These are phyloP conservation scores for Pilobolus umbonatus DNA, from an alignment of 192 early-diverging fungal genomes.

Conservation along the genomic window DNA sequence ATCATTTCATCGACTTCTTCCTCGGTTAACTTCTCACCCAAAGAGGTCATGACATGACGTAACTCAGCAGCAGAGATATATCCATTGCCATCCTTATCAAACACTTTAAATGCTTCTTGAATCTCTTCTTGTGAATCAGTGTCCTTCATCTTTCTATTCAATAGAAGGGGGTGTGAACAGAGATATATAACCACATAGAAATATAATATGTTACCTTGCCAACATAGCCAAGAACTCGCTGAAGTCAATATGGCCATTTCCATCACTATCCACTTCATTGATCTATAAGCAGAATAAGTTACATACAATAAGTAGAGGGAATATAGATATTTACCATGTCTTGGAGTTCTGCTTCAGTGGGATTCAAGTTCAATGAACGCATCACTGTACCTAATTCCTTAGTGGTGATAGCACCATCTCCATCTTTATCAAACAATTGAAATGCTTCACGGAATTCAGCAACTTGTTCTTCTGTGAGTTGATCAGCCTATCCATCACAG, in stretches of 20 bases:
- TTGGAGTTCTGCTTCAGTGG: slow-evolving; percentile 88
- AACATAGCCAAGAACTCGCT: slow-evolving; percentile 93
- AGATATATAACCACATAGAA: background rate
- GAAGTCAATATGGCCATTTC: slow-evolving; percentile 94
- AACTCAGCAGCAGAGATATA: slow-evolving; percentile 86
- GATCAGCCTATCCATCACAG: slow-evolving; percentile 62
- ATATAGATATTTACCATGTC: slow-evolving; percentile 80
- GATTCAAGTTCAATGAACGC: slow-evolving; percentile 88
- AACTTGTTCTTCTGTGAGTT: slow-evolving; percentile 84
- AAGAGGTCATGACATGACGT: slow-evolving; percentile 81
- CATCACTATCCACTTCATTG: slow-evolving; percentile 91
- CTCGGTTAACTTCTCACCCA: slow-evolving; percentile 50
- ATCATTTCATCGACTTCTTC: slow-evolving; percentile 63
- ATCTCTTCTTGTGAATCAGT: slow-evolving; percentile 86
- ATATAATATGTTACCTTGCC: slow-evolving; percentile 48
- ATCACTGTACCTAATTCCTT: slow-evolving; percentile 91
- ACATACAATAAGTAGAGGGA: too few relatives aligned
- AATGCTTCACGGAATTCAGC: slow-evolving; percentile 80
- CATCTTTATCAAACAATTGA: slow-evolving; percentile 90
- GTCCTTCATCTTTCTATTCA: slow-evolving; percentile 64
- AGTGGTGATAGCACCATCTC: slow-evolving; percentile 85
- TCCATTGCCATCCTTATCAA: slow-evolving; percentile 92
- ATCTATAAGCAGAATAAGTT: slow-evolving; percentile 34
- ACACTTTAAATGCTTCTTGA: slow-evolving; percentile 90
- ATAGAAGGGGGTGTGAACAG: background rate